Evolutionary conservation across 2,329 filamentous ascomycete species (phyloP).

Genomic region (Neonectria hederae): DNA sequence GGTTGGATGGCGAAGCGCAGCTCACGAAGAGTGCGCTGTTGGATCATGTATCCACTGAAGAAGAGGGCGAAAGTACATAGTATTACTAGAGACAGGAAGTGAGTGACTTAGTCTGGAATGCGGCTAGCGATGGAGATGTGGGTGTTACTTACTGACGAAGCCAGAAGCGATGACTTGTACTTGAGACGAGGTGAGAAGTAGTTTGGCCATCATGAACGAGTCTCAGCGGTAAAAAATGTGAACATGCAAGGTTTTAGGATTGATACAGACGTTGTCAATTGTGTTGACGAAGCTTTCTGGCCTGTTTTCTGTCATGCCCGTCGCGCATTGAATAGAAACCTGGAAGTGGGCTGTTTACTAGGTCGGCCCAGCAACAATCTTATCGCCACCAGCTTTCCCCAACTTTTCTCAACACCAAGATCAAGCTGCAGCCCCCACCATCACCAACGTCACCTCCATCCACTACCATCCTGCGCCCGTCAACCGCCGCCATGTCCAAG

Average conservation of each 20-base stretch:
- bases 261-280: neutral
- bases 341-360: constrained; percentile 33
- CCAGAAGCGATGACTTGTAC: constrained; percentile 74
- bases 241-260: neutral
- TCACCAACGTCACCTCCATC: constrained; percentile 23
- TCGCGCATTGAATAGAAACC: neutral
- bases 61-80: constrained; percentile 85
- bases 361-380: constrained; percentile 58
- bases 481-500: constrained; percentile 45
- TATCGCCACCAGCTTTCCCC: constrained; percentile 43
- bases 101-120: constrained; percentile 29
- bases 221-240: neutral
- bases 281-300: constrained; percentile 3
- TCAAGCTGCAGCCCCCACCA: constrained; percentile 23
- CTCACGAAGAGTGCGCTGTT: constrained; percentile 84
- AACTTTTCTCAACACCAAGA: constrained; percentile 35
- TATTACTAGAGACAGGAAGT: constrained; percentile 61
- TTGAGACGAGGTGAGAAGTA: constrained; percentile 75
- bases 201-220: constrained; percentile 45
- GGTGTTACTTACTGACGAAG: constrained; percentile 64
- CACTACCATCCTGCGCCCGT: constrained; percentile 20
- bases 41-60: constrained; percentile 85
- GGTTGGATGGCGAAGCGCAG: constrained; percentile 77
- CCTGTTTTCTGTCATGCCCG: constrained; percentile 31
- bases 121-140: constrained; percentile 19